Evolutionary conservation across 306 rosid genomes (phyloP), one percentile per base, ranked within the genome.

Genomic region (Styphnolobium japonicum): DNA sequence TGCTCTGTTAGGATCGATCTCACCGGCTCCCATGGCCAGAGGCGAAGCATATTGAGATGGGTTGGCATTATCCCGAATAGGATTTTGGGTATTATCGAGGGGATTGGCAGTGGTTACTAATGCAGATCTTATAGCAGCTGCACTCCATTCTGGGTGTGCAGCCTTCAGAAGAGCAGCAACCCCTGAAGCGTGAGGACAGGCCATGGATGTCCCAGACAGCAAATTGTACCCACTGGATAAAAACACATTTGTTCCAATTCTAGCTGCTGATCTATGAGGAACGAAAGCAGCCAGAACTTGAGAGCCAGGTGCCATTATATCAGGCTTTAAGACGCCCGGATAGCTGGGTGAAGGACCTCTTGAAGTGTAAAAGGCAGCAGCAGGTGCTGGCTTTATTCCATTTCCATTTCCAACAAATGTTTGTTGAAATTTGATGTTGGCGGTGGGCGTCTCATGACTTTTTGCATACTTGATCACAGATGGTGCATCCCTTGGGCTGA

Each of bases 201-300:
- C 71, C 86, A 88, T 86, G 29, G 95, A 90, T 10, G 95, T 88
- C 9, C 92, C 91, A 0, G 92, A 81, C 1, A 86, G n/a, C 0
- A 88, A 1, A 33, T 58, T 83, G 78, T 78, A 90, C 14, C 42
- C 67, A 37, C 72, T 85, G 0, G 84, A 14, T 4, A 87, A 7
- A 14, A 27, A 3, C 42, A 87, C 80, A 9, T 77, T 84, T 29
- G 61, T 23, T 15, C 86, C 84, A 21, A 85, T 82, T 49, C 2
- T 52, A 36, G 82, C 88, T 0, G 82, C 21, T 16, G 67, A 0
- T 36, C 0, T 1, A 11, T 15, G 23, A 0, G 89, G 89, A 60
- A 51, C 11, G 80, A 71, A 90, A 12, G 91, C 88, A 0, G 91
- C 92, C 1, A 90, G 74, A 40, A 90, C 81, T 10, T 61, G 27